phyloP scores from a whole-genome alignment of 1,139 yeast species.

The Sugiyamaella sp. region DNA sequence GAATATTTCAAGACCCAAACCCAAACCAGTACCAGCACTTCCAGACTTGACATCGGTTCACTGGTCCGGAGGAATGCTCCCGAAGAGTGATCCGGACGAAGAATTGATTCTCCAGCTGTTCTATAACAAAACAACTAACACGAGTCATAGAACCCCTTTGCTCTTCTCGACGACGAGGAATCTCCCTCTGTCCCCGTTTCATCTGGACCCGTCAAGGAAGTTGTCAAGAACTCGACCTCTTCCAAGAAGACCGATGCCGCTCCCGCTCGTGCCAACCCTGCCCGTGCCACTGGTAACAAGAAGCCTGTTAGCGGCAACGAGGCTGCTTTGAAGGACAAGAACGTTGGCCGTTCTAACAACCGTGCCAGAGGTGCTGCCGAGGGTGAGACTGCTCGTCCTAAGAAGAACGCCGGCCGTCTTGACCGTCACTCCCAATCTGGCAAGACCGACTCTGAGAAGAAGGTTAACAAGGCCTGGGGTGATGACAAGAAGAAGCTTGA shows the following conservation, averaged over 20 bases:
- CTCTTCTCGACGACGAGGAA: slow-evolving; percentile 64
- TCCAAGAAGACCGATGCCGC: slow-evolving; percentile 88
- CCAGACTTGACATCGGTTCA: no score
- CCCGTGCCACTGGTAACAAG: slow-evolving; percentile 41
- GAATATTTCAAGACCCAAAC: no score
- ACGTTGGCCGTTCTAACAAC: slow-evolving; percentile 68
- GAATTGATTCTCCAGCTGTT: no score
- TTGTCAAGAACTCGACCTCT: slow-evolving; percentile 80
- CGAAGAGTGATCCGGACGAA: no score
- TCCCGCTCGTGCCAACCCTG: slow-evolving; percentile 70
- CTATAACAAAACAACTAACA: no score
- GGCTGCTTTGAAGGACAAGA: slow-evolving; percentile 79
- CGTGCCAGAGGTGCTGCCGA: slow-evolving; percentile 46
- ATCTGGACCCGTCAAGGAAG: slow-evolving; percentile 61
- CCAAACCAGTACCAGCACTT: no score
- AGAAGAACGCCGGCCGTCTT: slow-evolving; percentile 50
- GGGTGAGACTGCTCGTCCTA: slow-evolving; percentile 57
- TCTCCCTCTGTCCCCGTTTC: slow-evolving; percentile 32
- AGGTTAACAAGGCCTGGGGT: slow-evolving; percentile 85
- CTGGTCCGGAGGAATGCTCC: no score
- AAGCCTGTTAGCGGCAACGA: slow-evolving; percentile 77
- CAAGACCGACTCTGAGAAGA: slow-evolving; percentile 83
- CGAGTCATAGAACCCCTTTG: slow-evolving; percentile 37
- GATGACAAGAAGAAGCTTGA: slow-evolving; percentile 60
- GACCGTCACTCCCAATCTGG: slow-evolving; percentile 83